phyloP scores from a whole-genome alignment of 192 early-diverging fungal genomes.

The Polychytrium aggregatum region DNA sequence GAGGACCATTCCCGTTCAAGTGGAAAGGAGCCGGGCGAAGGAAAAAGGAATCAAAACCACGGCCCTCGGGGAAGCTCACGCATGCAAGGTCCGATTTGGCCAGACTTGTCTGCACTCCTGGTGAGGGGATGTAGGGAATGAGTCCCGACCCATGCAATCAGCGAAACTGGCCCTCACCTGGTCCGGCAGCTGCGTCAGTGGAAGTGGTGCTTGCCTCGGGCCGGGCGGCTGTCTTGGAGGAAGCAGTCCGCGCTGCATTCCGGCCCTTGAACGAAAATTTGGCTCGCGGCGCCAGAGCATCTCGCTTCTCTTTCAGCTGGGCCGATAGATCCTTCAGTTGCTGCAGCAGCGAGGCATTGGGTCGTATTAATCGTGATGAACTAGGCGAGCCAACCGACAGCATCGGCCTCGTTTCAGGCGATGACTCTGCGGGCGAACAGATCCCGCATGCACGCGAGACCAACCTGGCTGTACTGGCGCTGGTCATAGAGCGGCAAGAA shows the following conservation, averaged over 20 bases:
- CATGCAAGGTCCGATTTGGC: too few relatives aligned
- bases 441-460: neutral
- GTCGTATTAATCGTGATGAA: neutral
- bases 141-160: slow-evolving; percentile 4
- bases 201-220: neutral
- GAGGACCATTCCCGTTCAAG: too few relatives aligned
- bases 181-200: neutral
- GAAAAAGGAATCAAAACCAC: too few relatives aligned
- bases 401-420: neutral
- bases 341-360: slow-evolving; percentile 7
- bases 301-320: too few relatives aligned
- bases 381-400: neutral
- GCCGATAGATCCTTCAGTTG: slow-evolving; percentile 32
- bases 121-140: too few relatives aligned
- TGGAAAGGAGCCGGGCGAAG: too few relatives aligned
- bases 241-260: slow-evolving; percentile 12
- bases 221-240: neutral
- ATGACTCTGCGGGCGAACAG: too few relatives aligned
- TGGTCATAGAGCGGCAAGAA: slow-evolving; percentile 62
- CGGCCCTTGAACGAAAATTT: slow-evolving; percentile 56
- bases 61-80: neutral
- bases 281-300: slow-evolving; percentile 14
- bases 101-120: too few relatives aligned
- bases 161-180: neutral
- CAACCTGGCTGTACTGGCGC: slow-evolving; percentile 43